These are phyloP conservation scores for Cynara cardunculus DNA, from an alignment of 129 eudicot genomes.

Conservation along the genomic window DNA sequence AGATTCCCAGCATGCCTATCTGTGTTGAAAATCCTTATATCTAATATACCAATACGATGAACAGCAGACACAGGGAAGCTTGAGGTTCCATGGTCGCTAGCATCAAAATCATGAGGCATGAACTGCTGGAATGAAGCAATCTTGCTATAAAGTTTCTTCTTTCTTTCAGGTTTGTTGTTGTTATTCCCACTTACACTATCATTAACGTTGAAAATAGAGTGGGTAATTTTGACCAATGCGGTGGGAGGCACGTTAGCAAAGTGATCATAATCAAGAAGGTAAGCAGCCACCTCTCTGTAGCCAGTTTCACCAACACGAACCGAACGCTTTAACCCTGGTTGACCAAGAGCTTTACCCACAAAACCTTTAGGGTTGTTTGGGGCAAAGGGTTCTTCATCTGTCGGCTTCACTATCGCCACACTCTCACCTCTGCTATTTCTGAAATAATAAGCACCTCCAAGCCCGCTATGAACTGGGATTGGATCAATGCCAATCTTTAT, in stretches of 20 bases:
- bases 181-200: slow-evolving; percentile 55
- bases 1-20: slow-evolving; percentile 93
- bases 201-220: slow-evolving; percentile 77
- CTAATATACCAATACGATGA: slow-evolving; percentile 93
- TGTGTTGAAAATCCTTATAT: slow-evolving; percentile 84
- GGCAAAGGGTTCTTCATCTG: slow-evolving; percentile 93
- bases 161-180: slow-evolving; percentile 34
- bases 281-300: slow-evolving; percentile 84
- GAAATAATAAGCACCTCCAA: slow-evolving; percentile 86
- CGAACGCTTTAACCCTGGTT: slow-evolving; percentile 80
- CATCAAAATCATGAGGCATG: slow-evolving; percentile 90
- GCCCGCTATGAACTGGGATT: slow-evolving; percentile 66
- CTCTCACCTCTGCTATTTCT: slow-evolving; percentile 64
- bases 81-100: slow-evolving; percentile 95
- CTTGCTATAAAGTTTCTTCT: slow-evolving; percentile 65
- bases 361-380: slow-evolving; percentile 93
- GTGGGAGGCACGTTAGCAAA: slow-evolving; percentile 94
- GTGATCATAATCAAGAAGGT: slow-evolving; percentile 67
- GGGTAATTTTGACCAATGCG: slow-evolving; percentile 88
- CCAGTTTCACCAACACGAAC: slow-evolving; percentile 95
- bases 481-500: slow-evolving; percentile 83
- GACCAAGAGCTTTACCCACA: slow-evolving; percentile 84
- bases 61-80: slow-evolving; percentile 88
- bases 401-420: slow-evolving; percentile 87
- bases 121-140: slow-evolving; percentile 90